Conservation (phyloP, 2,329 filamentous ascomycete genomes). For the Zalaria obscura region DNA sequence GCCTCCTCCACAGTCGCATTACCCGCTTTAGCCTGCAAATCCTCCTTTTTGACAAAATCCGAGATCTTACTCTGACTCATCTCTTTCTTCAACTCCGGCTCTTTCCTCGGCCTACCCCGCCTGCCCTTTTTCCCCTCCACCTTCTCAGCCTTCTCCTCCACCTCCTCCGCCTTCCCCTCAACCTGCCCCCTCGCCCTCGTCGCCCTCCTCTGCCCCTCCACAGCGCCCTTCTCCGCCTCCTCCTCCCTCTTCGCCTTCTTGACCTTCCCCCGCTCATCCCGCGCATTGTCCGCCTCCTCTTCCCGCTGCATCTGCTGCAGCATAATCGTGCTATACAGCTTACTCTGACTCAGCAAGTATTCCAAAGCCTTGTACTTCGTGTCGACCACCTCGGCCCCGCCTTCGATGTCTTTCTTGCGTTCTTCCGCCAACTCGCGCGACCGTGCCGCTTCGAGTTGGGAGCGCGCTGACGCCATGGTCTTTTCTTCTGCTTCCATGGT, state of each 20-base stretch:
- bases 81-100: constrained; percentile 10
- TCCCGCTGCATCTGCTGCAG: constrained; percentile 37
- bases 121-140: constrained; percentile 10
- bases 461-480: constrained; percentile 26
- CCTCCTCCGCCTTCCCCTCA: constrained; percentile 10
- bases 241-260: constrained; percentile 31
- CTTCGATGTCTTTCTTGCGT: constrained; percentile 31
- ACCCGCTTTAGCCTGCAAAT: constrained; percentile 38
- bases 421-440: constrained; percentile 28
- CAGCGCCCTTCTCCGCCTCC: constrained; percentile 31
- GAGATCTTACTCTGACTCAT: constrained; percentile 34
- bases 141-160: constrained; percentile 5
- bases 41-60: constrained; percentile 46
- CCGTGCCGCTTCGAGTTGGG: constrained; percentile 30
- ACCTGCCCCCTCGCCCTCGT: constrained; percentile 22
- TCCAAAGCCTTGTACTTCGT: constrained; percentile 38
- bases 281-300: constrained; percentile 31
- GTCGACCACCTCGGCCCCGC: constrained; percentile 30
- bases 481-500: constrained; percentile 32
- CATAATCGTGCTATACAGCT: constrained; percentile 38
- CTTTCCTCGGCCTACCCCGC: constrained; percentile 22
- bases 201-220: constrained; percentile 30
- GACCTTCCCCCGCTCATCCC: constrained; percentile 30
- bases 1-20: constrained; percentile 42
- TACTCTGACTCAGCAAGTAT: constrained; percentile 37